Percentiles rank a stretch among this genome's conserved stretches.
phyloP scores from a whole-genome alignment of 305 asterid genomes.

The Fraxinus albicans region DNA sequence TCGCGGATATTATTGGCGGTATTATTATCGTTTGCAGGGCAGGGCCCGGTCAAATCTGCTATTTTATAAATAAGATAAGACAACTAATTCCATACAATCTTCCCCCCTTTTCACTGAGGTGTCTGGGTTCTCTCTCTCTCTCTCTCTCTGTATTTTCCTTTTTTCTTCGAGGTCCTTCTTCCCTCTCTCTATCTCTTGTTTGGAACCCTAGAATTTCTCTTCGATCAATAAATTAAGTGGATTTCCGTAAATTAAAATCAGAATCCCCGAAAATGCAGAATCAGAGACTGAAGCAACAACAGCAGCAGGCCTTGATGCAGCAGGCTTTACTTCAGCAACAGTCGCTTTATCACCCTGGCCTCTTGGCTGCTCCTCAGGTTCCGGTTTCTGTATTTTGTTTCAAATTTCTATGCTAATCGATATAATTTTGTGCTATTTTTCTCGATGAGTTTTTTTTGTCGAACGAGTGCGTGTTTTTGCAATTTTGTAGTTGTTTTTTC shows the following conservation, averaged over 20 bases:
- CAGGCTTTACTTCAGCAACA: conserved; percentile 92
- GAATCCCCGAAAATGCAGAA: conserved; percentile 61
- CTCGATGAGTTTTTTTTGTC: not conserved
- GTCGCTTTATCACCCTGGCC: conserved; percentile 81
- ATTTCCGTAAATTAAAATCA: not conserved
- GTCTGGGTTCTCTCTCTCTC: not conserved
- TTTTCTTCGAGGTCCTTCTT: conserved; percentile 26
- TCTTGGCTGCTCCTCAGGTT: conserved; percentile 93
- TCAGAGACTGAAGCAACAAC: conserved; percentile 69
- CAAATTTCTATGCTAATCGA: not conserved
- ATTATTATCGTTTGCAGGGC: not conserved
- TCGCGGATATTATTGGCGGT: not conserved
- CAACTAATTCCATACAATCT: not conserved
- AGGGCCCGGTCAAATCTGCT: not conserved
- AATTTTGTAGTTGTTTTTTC: not conserved
- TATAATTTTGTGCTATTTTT: not conserved
- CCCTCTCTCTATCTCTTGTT: conserved; percentile 30
- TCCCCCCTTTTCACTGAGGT: conserved; percentile 4
- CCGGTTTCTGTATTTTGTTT: not conserved
- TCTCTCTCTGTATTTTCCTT: not conserved
- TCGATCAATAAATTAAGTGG: conserved; percentile 23
- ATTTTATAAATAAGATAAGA: not conserved
- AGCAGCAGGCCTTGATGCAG: conserved; percentile 86
- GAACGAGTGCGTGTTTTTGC: not conserved
- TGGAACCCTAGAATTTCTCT: conserved; percentile 32